Conservation (phyloP, 345 rosid species). For the Citrus reticulata region DNA sequence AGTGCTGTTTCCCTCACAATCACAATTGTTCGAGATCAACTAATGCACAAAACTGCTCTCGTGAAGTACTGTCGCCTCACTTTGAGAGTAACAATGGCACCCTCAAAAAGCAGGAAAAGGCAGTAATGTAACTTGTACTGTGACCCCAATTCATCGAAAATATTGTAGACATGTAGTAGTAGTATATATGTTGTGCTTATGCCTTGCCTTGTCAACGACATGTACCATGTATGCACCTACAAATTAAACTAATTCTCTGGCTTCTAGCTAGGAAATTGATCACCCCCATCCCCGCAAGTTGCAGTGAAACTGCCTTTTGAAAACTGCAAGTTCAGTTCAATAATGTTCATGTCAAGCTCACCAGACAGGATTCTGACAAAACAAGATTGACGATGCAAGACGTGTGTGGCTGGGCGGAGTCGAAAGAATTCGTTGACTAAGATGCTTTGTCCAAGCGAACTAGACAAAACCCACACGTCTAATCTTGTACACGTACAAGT, state of each 20-base stretch:
- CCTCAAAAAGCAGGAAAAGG: too few species aligned
- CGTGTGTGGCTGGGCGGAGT: not conserved
- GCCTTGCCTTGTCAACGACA: too few species aligned
- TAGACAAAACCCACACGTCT: not conserved
- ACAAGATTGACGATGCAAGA: not conserved
- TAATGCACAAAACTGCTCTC: too few species aligned
- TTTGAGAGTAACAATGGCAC: too few species aligned
- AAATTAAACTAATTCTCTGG: not conserved
- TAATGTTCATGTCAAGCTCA: not conserved
- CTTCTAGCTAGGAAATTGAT: not conserved
- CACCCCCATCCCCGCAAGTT: not conserved
- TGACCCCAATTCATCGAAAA: too few species aligned
- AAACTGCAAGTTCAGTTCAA: not conserved
- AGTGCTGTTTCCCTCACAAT: too few species aligned
- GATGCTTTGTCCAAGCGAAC: slow-evolving; percentile 14
- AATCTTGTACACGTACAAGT: not conserved
- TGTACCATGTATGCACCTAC: too few species aligned
- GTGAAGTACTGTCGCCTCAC: too few species aligned
- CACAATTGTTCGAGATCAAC: too few species aligned
- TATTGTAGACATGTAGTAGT: too few species aligned
- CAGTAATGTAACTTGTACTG: too few species aligned
- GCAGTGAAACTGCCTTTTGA: not conserved
- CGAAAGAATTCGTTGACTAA: not conserved
- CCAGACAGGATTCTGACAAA: not conserved
- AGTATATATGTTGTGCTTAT: too few species aligned